phyloP scores from a whole-genome alignment of 306 rosid genomes.

The Fragaria vesca region DNA sequence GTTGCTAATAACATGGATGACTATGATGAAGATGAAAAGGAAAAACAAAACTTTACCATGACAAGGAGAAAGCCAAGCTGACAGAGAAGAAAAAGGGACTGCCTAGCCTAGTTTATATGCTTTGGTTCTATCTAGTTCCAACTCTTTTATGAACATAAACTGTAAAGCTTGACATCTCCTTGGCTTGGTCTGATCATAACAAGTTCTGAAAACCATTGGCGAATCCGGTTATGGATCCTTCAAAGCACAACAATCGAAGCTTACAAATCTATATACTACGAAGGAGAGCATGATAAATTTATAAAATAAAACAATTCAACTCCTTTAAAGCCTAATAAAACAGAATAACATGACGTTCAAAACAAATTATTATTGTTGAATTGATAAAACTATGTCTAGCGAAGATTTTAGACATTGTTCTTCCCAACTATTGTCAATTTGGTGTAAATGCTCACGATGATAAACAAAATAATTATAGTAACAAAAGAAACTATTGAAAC shows the following conservation, averaged over 20 bases:
- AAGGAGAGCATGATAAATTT: too few relatives aligned
- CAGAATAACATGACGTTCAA: too few relatives aligned
- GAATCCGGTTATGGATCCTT: background rate
- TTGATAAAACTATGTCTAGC: too few relatives aligned
- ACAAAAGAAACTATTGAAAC: background rate
- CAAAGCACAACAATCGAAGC: background rate
- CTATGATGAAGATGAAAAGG: slow-evolving; percentile 4
- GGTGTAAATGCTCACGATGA: background rate
- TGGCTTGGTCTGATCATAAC: background rate
- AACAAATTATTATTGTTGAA: too few relatives aligned
- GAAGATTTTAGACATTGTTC: background rate
- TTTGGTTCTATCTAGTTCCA: slow-evolving; percentile 9
- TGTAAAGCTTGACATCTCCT: background rate
- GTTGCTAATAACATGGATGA: slow-evolving; percentile 4
- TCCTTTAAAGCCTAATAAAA: too few relatives aligned
- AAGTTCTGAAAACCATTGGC: background rate
- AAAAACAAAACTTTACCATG: slow-evolving; percentile 23
- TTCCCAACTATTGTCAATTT: too few relatives aligned
- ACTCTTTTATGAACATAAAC: background rate
- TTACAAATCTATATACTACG: background rate
- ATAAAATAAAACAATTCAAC: too few relatives aligned
- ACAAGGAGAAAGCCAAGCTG: slow-evolving; percentile 13
- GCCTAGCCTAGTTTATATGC: slow-evolving; percentile 10
- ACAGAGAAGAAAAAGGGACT: slow-evolving; percentile 8
- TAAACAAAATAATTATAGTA: background rate